phyloP scores from a whole-genome alignment of 495 filamentous ascomycete species.

The Haplographium delicatum region DNA sequence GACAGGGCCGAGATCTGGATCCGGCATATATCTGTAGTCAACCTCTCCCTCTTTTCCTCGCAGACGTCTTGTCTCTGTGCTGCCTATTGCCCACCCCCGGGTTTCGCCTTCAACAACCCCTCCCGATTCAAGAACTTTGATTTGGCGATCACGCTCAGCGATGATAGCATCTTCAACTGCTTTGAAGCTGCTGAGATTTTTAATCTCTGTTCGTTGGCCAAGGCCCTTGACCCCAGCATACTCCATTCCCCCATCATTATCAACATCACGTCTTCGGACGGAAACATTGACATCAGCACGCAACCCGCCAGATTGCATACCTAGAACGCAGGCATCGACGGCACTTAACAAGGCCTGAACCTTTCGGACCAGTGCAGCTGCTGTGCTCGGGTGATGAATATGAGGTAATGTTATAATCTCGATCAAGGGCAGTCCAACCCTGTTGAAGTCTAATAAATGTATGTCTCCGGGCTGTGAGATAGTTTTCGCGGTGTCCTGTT shows the following conservation, averaged over 20 bases:
- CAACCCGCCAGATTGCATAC: conserved; percentile 90
- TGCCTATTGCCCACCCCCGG: conserved; percentile 81
- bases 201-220: conserved; percentile 93
- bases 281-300: conserved; percentile 96
- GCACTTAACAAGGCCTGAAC: conserved; percentile 77
- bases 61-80: conserved; percentile 69
- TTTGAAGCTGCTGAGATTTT: conserved; percentile 93
- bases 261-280: conserved; percentile 50
- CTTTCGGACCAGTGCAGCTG: conserved; percentile 82
- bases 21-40: conserved; percentile 98
- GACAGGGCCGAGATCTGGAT: conserved; percentile 83
- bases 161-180: conserved; percentile 90
- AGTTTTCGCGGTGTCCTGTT: conserved; percentile 97
- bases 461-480: conserved; percentile 64
- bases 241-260: conserved; percentile 35
- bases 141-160: conserved; percentile 86
- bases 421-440: conserved; percentile 82
- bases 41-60: conserved; percentile 95
- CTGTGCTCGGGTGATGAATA: conserved; percentile 78
- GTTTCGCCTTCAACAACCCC: conserved; percentile 83
- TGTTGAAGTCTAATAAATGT: conserved; percentile 90
- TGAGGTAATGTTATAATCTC: conserved; percentile 91
- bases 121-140: conserved; percentile 69
- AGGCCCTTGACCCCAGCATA: conserved; percentile 56
- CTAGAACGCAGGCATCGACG: conserved; percentile 75